phyloP scores from a whole-genome alignment of 2,329 filamentous ascomycete genomes.

The Penicillium sp. region DNA sequence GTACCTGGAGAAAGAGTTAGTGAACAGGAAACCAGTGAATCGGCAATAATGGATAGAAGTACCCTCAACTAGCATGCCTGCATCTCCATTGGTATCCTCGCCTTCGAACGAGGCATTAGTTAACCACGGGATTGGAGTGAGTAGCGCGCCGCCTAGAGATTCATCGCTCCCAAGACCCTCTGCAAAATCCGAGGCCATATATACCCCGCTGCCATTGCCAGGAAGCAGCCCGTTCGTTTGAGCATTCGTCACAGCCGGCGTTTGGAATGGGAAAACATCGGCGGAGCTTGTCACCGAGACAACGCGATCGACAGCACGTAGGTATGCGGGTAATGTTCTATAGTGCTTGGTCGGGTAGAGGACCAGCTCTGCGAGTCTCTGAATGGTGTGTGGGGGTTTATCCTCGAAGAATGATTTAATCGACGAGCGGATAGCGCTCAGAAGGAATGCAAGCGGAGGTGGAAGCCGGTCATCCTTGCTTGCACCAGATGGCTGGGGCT shows the following conservation, averaged over 20 bases:
- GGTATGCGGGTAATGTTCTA: constrained; percentile 74
- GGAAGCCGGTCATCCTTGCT: constrained; percentile 56
- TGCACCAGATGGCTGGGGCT: constrained; percentile 43
- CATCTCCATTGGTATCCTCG: constrained; percentile 21
- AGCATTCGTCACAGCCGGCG: constrained; percentile 15
- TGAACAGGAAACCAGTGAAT: neutral
- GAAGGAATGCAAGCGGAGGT: constrained; percentile 60
- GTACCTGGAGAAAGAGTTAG: constrained; percentile 1
- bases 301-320: constrained; percentile 86
- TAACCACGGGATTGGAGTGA: constrained; percentile 95
- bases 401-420: constrained; percentile 65
- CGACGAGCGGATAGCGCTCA: constrained; percentile 58
- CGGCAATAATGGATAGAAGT: neutral
- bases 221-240: constrained; percentile 55
- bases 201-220: constrained; percentile 33
- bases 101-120: constrained; percentile 36
- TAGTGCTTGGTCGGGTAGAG: constrained; percentile 76
- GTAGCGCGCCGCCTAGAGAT: constrained; percentile 78
- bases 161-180: constrained; percentile 73
- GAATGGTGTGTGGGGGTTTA: constrained; percentile 86
- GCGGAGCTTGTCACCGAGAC: constrained; percentile 82
- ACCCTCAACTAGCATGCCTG: constrained; percentile 21
- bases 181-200: constrained; percentile 33
- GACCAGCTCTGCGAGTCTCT: constrained; percentile 84
- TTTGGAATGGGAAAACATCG: constrained; percentile 73